Evolutionary conservation across 2,329 filamentous ascomycete species (phyloP).

Genomic region (Ophiocordyceps camponoti-saundersi): DNA sequence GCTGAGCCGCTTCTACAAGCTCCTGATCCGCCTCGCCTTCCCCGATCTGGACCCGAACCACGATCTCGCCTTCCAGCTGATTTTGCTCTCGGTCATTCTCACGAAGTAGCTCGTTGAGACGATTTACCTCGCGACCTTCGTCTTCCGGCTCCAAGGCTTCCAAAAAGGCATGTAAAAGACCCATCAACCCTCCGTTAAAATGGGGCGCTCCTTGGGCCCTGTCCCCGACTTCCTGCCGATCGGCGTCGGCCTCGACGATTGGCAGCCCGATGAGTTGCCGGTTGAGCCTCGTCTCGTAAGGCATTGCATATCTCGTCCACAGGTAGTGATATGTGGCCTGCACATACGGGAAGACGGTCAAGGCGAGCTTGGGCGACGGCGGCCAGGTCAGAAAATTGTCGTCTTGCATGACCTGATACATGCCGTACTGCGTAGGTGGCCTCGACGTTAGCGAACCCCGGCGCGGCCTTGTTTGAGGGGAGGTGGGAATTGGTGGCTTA

Average conservation of each 20-base stretch:
- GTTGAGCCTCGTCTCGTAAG: constrained; percentile 31
- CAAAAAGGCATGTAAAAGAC: constrained; percentile 18
- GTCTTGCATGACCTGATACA: constrained; percentile 25
- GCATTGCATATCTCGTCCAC: constrained; percentile 26
- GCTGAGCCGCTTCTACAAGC: not conserved
- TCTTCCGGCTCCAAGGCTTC: constrained; percentile 19
- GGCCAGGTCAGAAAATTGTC: constrained; percentile 33
- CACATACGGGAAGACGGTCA: constrained; percentile 30
- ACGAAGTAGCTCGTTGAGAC: not conserved
- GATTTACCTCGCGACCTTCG: constrained; percentile 3
- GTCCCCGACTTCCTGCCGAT: constrained; percentile 6
- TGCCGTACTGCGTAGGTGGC: constrained; percentile 23
- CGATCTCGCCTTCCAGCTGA: not conserved
- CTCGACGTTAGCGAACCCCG: not conserved
- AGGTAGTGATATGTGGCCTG: constrained; percentile 27
- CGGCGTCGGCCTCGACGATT: constrained; percentile 9
- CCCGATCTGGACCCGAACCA: not conserved
- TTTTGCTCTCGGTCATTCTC: constrained; percentile 8
- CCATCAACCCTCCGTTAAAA: constrained; percentile 15
- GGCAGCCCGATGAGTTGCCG: constrained; percentile 24
- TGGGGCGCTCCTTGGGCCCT: constrained; percentile 5
- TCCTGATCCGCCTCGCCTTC: not conserved
- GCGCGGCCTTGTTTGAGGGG: not conserved
- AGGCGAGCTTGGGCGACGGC: constrained; percentile 31
- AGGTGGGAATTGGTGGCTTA: constrained; percentile 10